These are phyloP conservation scores for Leptomonas pyrrhocoris DNA, from an alignment of 208 protist genomes.

Conservation along the genomic window DNA sequence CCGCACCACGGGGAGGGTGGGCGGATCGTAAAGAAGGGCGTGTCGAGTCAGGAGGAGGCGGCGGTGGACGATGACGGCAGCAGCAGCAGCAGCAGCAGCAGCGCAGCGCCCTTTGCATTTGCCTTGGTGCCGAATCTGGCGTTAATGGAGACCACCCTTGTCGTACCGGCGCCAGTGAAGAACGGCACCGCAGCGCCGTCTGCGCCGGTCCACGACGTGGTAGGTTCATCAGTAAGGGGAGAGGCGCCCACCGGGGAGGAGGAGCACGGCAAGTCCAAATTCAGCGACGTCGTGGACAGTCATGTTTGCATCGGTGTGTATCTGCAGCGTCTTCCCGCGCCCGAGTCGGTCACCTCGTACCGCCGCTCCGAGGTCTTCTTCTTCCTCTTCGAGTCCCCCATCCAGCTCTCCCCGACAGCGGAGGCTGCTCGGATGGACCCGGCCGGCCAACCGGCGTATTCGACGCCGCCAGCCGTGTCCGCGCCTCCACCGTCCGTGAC, in stretches of 20 bases:
- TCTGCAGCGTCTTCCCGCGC: conserved; percentile 2
- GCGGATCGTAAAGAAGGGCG: not conserved
- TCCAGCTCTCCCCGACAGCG: not conserved
- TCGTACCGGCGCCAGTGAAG: not conserved
- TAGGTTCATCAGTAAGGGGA: not conserved
- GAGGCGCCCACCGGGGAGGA: not conserved
- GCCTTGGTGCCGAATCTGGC: not conserved
- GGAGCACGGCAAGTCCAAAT: not conserved
- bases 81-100: not conserved
- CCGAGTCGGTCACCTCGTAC: conserved; percentile 4
- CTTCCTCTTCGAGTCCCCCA: conserved; percentile 14
- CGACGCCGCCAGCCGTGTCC: not conserved
- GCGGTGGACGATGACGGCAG: not conserved
- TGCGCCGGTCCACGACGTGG: not conserved
- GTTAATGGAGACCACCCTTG: conserved; percentile 13
- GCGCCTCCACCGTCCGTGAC: conserved; percentile 4
- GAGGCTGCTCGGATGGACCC: not conserved
- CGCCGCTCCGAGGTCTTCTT: conserved; percentile 13
- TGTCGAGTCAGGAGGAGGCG: not conserved
- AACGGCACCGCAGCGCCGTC: not conserved
- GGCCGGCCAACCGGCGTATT: not conserved
- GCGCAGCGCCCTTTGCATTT: not conserved
- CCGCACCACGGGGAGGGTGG: conserved; percentile 1
- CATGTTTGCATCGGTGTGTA: conserved; percentile 24
- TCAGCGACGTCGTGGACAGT: not conserved